Percentiles rank a stretch among this genome's conserved stretches.
phyloP scores from a whole-genome alignment of 345 rosid species.

The Bruguiera gymnorhiza region DNA sequence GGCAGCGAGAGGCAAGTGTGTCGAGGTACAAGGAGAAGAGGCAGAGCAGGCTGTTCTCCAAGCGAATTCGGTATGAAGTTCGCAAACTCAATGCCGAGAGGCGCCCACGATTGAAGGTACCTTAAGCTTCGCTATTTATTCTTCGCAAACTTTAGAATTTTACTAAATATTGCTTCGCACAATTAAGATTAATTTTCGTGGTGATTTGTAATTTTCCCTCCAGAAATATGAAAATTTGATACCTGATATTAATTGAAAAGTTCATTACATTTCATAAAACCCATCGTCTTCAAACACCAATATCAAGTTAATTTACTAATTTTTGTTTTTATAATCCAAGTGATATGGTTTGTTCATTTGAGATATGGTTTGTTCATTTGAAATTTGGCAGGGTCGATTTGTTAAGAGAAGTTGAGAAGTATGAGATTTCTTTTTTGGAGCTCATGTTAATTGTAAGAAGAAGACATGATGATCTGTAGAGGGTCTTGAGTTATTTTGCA shows the following conservation, averaged over 20 bases:
- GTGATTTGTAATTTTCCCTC: no score
- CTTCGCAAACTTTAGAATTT: background rate
- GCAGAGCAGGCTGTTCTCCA: conserved; percentile 75
- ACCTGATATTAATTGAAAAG: no score
- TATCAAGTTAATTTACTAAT: no score
- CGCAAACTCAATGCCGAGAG: conserved; percentile 93
- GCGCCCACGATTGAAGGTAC: conserved; percentile 85
- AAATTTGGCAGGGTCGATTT: conserved; percentile 53
- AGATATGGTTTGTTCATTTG: background rate
- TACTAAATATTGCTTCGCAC: no score
- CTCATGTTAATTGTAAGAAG: background rate
- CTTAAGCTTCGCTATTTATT: background rate
- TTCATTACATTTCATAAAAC: no score
- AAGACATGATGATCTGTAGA: background rate
- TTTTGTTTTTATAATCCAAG: no score
- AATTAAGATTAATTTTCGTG: no score
- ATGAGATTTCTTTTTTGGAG: background rate
- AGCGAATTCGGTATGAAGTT: conserved; percentile 81
- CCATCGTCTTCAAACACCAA: no score
- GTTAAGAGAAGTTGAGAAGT: conserved; percentile 43
- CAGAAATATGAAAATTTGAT: no score
- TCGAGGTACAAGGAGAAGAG: conserved; percentile 91
- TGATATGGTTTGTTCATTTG: background rate
- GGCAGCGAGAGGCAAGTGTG: conserved; percentile 82
- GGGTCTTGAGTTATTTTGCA: background rate